Evolutionary conservation across 768 basidiomycete species (phyloP).

Genomic region (Leccinum olivaceopallidum): DNA sequence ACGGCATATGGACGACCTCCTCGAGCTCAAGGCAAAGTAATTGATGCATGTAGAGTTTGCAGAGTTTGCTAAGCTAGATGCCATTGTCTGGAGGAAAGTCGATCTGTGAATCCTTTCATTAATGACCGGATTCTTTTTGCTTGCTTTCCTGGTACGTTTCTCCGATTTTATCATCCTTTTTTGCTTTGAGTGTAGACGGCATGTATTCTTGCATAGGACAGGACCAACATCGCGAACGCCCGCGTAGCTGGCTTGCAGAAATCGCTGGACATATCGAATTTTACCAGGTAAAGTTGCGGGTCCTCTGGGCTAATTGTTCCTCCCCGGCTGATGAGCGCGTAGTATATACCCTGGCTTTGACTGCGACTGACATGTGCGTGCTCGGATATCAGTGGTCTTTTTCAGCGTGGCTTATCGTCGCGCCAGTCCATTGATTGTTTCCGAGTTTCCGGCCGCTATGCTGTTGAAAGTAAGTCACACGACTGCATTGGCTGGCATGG

Average conservation of each 20-base stretch:
- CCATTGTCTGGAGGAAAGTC: background rate
- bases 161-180: background rate
- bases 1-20: background rate
- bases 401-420: background rate
- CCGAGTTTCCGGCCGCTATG: background rate
- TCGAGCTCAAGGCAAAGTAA: background rate
- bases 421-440: background rate
- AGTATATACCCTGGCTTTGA: background rate
- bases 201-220: background rate
- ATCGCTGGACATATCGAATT: background rate
- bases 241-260: background rate
- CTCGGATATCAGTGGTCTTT: background rate
- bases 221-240: background rate
- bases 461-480: background rate
- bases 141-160: background rate
- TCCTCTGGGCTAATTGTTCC: background rate
- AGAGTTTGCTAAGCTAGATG: background rate
- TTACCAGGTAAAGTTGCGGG: background rate
- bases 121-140: background rate
- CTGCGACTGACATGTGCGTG: background rate
- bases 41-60: background rate
- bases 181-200: background rate
- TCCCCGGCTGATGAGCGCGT: background rate
- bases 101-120: background rate
- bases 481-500: background rate